Evolutionary conservation across 148 eudicot genomes (phyloP).

Genomic region (Linanthus parryae): DNA sequence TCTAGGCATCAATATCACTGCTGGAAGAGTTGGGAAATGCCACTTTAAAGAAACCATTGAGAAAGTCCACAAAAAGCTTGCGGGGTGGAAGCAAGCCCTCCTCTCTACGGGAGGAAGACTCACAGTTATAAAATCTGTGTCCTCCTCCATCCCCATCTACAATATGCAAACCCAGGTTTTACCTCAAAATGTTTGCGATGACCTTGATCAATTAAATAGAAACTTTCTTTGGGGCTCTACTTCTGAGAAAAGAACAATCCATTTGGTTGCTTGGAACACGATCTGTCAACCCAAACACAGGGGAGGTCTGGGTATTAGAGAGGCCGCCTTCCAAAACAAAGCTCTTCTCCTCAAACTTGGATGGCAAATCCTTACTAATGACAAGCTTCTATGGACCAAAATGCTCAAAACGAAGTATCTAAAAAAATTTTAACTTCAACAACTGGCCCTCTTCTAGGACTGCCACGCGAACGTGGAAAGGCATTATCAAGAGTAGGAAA

Average conservation of each 20-base stretch:
- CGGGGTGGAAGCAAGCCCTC: neutral
- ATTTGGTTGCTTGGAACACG: neutral
- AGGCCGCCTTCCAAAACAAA: neutral
- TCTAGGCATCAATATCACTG: neutral
- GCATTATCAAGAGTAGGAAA: neutral
- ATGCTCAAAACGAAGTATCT: neutral
- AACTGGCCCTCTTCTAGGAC: neutral
- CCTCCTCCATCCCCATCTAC: neutral
- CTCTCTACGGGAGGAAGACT: neutral
- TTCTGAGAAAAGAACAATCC: neutral
- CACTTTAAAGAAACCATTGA: neutral
- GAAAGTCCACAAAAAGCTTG: neutral
- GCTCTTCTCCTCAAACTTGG: neutral
- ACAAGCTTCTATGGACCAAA: neutral
- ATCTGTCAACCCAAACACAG: neutral
- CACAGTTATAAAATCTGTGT: neutral
- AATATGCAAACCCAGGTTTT: neutral
- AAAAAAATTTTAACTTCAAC: neutral
- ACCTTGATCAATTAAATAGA: neutral
- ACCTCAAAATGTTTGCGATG: neutral
- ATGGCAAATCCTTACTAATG: neutral
- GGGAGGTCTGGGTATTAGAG: neutral
- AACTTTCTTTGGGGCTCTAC: neutral
- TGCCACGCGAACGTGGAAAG: too few species aligned
- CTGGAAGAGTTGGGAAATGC: neutral